Evolutionary conservation across 1,284 basidiomycete genomes (phyloP).

Genomic region (Malassezia sp.): DNA sequence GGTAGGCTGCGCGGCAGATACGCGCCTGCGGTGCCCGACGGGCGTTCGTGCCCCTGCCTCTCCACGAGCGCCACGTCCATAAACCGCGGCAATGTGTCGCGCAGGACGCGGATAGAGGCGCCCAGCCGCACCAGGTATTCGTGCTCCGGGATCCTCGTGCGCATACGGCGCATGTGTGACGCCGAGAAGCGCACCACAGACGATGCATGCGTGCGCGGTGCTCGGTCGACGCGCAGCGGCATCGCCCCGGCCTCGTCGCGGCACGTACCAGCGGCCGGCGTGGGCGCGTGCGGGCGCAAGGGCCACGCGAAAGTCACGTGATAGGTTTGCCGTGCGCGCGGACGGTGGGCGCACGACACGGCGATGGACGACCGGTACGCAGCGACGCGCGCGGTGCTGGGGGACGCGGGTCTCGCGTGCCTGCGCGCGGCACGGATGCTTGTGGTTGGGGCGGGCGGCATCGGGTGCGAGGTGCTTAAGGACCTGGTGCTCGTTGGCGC

Average conservation of each 20-base stretch:
- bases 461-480: conserved; percentile 94
- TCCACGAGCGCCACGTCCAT: conserved; percentile 11
- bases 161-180: too few relatives aligned
- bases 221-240: not conserved
- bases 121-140: conserved; percentile 17
- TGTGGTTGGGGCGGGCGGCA: conserved; percentile 90
- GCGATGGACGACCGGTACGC: conserved; percentile 12
- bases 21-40: too few relatives aligned
- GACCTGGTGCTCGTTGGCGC: conserved; percentile 89
- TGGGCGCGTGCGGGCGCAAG: not conserved
- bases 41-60: not conserved
- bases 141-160: conserved; percentile 10
- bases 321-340: too few relatives aligned
- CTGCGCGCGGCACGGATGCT: conserved; percentile 50
- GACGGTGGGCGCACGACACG: too few relatives aligned
- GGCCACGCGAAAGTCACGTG: not conserved
- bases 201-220: too few relatives aligned
- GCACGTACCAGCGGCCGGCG: not conserved
- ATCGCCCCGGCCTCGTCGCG: not conserved
- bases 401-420: not conserved
- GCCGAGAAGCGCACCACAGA: too few relatives aligned
- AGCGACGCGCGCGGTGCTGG: conserved; percentile 7
- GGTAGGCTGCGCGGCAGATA: not conserved
- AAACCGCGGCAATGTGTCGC: conserved; percentile 13
- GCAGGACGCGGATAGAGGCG: conserved; percentile 9